Evolutionary conservation across 805 yeast species (phyloP), one percentile per base, ranked within the genome.

Genomic region (Schizosaccharomyces lindneri): DNA sequence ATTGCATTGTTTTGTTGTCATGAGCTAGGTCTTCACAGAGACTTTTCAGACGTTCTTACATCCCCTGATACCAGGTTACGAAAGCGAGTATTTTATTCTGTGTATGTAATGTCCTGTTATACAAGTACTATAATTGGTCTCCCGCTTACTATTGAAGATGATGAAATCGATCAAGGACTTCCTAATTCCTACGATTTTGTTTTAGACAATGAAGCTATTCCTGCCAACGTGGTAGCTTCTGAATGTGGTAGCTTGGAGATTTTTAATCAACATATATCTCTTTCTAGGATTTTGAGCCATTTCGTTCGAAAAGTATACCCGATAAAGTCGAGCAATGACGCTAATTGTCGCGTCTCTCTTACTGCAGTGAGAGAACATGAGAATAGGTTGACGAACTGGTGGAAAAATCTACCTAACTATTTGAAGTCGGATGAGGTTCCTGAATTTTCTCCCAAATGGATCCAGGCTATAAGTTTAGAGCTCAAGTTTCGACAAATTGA

Each of bases 51-150:
- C 13, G 60, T 39, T 36, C 59, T 55, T 27, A 27, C 60, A 6
- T 36, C 48, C 7, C 48, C 31, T 6, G 94, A 86, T 68, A 74
- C 81, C 48, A 95, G 89, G 68, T 84, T 86, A 1, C 76, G 95
- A 64, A 88, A 87, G 70, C 76, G 96, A 63, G 72, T 89, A 55
- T 88, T 88, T 70, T 88, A 90, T 85, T 84, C 95, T 1, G 83
- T 88, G 64, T 84, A 85, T 70, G 88, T 88, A 70, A 84, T 87
- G 84, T 96, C 89, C 68, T 81, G 87, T 55, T 88, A 89, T 69
- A 85, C 87, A 67, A 86, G 85, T 69, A 84, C 95, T 7, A 81
- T 88, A 73, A 70, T 89, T 65, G 96, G 95, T 1, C 74, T 88
- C 61, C 97, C 97, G 0, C 74, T 87, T 63, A 79, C 88, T 1